Evolutionary conservation across 2,329 filamentous ascomycete genomes (phyloP).

Genomic region (Trichoderma afroharzianum): DNA sequence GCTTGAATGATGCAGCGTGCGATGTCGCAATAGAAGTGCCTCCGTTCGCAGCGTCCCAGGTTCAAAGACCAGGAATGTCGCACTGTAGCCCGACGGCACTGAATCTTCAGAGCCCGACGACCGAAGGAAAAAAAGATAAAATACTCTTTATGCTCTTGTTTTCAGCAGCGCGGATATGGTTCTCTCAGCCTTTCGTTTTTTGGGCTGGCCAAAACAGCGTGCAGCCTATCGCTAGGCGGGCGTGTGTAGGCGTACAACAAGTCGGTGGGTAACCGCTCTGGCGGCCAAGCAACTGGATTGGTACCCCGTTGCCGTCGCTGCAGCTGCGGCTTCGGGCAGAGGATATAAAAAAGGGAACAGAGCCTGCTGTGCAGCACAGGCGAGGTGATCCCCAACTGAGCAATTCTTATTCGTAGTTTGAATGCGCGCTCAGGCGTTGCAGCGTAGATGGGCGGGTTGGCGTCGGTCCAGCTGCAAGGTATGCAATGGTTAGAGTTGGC

Average conservation of each 20-base stretch:
- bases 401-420: constrained; percentile 12
- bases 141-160: not conserved
- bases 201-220: not conserved
- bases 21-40: not conserved
- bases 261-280: constrained; percentile 16
- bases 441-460: constrained; percentile 17
- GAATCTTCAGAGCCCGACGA: not conserved
- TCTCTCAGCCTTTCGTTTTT: not conserved
- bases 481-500: constrained; percentile 39
- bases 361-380: not conserved
- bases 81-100: not conserved
- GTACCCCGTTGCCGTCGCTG: constrained; percentile 1
- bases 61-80: not conserved
- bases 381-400: not conserved
- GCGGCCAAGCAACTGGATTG: constrained; percentile 1
- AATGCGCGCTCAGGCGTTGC: constrained; percentile 16
- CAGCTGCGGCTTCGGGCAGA: constrained; percentile 5
- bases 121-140: not conserved
- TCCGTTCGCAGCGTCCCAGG: not conserved
- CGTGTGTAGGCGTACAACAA: constrained; percentile 16
- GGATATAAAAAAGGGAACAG: not conserved
- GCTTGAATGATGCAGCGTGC: constrained; percentile 6
- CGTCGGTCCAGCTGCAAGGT: constrained; percentile 26
- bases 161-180: not conserved
- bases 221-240: constrained; percentile 1